phyloP scores from a whole-genome alignment of 176 grass and related monocot species.

The Miscanthus lutarioriparius region DNA sequence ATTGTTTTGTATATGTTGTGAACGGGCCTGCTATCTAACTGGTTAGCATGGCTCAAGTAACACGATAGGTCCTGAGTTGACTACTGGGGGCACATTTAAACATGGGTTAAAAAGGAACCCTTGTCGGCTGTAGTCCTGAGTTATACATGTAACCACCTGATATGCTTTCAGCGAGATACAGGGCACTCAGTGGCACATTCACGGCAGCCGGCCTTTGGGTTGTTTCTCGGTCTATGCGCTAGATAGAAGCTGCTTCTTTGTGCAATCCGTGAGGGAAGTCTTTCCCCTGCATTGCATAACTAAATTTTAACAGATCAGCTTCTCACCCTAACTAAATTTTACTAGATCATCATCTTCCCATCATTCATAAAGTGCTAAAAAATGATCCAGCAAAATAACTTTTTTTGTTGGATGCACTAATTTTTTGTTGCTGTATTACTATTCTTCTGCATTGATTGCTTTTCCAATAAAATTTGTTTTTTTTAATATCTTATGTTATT shows the following conservation, averaged over 20 bases:
- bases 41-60: not conserved
- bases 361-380: not conserved
- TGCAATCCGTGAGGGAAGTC: not conserved
- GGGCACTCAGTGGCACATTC: not conserved
- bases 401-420: not conserved
- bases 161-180: not conserved
- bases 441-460: slow-evolving; percentile 2
- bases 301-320: not conserved
- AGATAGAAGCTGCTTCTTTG: not conserved
- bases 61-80: not conserved
- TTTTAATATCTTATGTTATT: not conserved
- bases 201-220: not conserved
- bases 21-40: too few species aligned
- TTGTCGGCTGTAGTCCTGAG: not conserved
- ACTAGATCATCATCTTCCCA: not conserved
- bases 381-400: not conserved
- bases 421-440: slow-evolving; percentile 18
- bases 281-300: not conserved
- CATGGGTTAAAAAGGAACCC: not conserved
- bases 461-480: not conserved
- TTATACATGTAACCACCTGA: not conserved
- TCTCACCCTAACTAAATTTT: not conserved
- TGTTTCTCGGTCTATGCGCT: not conserved
- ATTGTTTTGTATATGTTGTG: too few species aligned
- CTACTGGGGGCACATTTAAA: not conserved